These are phyloP conservation scores for Chimonanthus praecox DNA, from an alignment of 164 flowering plant genomes.

Conservation along the genomic window DNA sequence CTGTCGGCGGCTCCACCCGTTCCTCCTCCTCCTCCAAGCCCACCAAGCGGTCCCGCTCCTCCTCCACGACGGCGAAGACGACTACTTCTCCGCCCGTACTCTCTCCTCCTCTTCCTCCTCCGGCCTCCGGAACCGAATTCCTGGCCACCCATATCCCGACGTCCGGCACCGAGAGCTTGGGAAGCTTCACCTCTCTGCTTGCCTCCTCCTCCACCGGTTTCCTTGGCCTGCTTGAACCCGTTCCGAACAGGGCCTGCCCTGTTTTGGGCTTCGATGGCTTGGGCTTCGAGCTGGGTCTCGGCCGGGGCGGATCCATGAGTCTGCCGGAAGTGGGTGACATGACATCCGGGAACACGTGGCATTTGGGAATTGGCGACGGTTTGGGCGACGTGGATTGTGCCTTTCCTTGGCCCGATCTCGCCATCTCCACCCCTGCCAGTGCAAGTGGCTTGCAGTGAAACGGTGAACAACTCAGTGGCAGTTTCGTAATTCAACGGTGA, in stretches of 20 bases:
- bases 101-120: not conserved
- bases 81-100: not conserved
- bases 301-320: slow-evolving; percentile 13
- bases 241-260: slow-evolving; percentile 12
- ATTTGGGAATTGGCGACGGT: slow-evolving; percentile 3
- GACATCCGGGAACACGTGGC: slow-evolving; percentile 11
- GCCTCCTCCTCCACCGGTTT: slow-evolving; percentile 24
- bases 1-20: slow-evolving; percentile 59
- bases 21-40: slow-evolving; percentile 20
- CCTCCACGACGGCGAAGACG: not conserved
- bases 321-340: slow-evolving; percentile 11
- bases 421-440: slow-evolving; percentile 31
- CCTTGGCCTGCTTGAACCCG: slow-evolving; percentile 24
- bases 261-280: slow-evolving; percentile 26
- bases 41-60: slow-evolving; percentile 34
- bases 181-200: slow-evolving; percentile 26
- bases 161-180: slow-evolving; percentile 5
- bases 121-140: slow-evolving; percentile 1
- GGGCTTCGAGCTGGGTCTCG: slow-evolving; percentile 19
- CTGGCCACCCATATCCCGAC: too few species aligned
- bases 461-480: not conserved
- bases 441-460: slow-evolving; percentile 23
- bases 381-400: slow-evolving; percentile 26
- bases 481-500: not conserved
- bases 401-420: slow-evolving; percentile 49